Conservation (phyloP, 306 rosid genomes). For the Rosa persica region DNA sequence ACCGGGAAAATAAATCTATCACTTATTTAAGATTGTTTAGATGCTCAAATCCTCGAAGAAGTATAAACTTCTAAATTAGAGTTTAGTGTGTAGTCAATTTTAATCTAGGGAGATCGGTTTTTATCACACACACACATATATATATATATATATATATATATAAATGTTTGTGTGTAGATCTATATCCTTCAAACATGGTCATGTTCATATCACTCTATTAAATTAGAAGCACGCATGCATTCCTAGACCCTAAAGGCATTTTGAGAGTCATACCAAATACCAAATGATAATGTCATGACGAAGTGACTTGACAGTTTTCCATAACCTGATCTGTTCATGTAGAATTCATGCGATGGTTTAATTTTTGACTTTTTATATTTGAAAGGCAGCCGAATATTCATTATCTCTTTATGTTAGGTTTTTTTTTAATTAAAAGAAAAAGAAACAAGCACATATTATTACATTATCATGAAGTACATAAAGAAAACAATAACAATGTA, state of each 20-base stretch:
- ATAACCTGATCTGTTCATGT: conserved; percentile 1
- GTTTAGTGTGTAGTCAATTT: not conserved
- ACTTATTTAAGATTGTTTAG: not conserved
- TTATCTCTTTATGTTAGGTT: not conserved
- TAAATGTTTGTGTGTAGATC: not conserved
- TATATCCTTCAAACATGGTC: not conserved
- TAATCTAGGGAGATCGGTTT: not conserved
- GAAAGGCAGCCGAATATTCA: not conserved
- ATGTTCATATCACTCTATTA: not conserved
- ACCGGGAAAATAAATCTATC: not conserved
- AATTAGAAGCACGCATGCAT: not conserved
- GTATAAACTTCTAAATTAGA: not conserved
- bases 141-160: too few species aligned
- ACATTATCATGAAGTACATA: not conserved
- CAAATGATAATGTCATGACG: not conserved
- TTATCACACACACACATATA: not conserved
- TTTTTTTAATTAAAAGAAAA: too few species aligned
- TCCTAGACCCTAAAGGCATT: not conserved
- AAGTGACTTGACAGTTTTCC: not conserved
- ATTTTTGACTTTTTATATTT: not conserved
- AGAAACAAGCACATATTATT: not conserved
- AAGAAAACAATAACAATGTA: not conserved
- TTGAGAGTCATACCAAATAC: not conserved
- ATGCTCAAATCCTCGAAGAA: not conserved
- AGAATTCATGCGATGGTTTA: not conserved